phyloP scores from a whole-genome alignment of 2,329 filamentous ascomycete genomes.

The Arthroderma sp. region DNA sequence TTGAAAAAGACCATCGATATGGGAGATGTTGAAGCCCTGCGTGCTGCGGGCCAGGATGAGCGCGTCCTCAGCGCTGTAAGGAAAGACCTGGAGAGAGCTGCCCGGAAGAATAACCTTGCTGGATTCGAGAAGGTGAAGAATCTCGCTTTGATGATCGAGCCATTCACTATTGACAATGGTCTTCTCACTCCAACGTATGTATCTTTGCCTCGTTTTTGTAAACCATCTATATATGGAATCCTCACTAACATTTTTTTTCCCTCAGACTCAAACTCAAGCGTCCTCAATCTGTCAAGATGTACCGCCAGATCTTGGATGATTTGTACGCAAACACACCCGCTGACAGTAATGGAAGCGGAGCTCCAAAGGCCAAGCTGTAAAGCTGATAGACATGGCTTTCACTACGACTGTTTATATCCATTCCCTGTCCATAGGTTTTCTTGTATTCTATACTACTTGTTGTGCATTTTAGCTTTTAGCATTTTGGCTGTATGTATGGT shows the following conservation, averaged over 20 bases:
- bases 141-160: constrained; percentile 64
- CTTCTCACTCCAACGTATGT: constrained; percentile 44
- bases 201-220: not conserved
- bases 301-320: constrained; percentile 44
- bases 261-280: constrained; percentile 58
- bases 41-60: constrained; percentile 52
- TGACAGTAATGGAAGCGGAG: constrained; percentile 20
- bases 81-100: constrained; percentile 65
- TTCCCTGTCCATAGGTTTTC: too few relatives aligned
- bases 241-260: not conserved
- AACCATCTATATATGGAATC: not conserved
- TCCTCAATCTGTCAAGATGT: constrained; percentile 52
- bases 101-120: constrained; percentile 76
- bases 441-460: too few relatives aligned
- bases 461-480: too few relatives aligned
- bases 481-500: too few relatives aligned
- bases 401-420: too few relatives aligned
- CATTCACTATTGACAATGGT: constrained; percentile 88
- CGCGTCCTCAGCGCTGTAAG: constrained; percentile 63
- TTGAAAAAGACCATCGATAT: constrained; percentile 53
- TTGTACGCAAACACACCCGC: constrained; percentile 46
- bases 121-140: constrained; percentile 74
- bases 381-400: too few relatives aligned
- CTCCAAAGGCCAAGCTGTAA: constrained; percentile 30
- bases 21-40: constrained; percentile 54